A percentile compares a stretch with the other conserved stretches of the same genome.
These are phyloP conservation scores for Colletotrichum eremochloae DNA, from an alignment of 2,329 filamentous ascomycete genomes.

Conservation along the genomic window DNA sequence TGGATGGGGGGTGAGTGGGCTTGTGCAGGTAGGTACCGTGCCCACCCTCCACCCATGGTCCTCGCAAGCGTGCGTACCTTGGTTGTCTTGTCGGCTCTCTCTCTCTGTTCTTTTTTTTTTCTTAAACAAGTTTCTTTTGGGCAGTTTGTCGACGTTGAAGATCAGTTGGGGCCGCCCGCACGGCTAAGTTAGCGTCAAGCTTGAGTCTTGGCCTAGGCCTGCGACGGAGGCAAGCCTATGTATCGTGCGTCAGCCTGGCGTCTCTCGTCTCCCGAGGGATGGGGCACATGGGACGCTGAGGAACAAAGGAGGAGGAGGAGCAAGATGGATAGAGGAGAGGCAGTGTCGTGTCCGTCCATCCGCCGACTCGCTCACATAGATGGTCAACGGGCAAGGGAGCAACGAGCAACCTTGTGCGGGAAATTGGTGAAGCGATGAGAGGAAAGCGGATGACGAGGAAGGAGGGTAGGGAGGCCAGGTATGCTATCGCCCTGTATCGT, in stretches of 20 bases:
- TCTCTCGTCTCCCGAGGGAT: slow-evolving; percentile 36
- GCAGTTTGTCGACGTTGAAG: slow-evolving; percentile 37
- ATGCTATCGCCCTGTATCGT: neutral
- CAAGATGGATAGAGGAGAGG: neutral
- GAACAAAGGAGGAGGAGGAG: slow-evolving; percentile 33
- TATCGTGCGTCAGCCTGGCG: slow-evolving; percentile 38
- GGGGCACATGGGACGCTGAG: slow-evolving; percentile 15
- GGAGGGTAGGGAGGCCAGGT: neutral
- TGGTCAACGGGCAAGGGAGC: slow-evolving; percentile 19
- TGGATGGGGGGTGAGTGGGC: neutral
- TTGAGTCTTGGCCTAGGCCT: slow-evolving; percentile 20
- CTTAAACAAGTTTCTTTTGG: slow-evolving; percentile 12
- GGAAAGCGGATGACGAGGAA: neutral
- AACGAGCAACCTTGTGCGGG: neutral
- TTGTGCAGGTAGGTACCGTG: slow-evolving; percentile 2
- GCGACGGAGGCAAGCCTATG: slow-evolving; percentile 39
- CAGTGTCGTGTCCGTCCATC: neutral
- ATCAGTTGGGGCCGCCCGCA: slow-evolving; percentile 34
- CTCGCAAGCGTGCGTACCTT: slow-evolving; percentile 33
- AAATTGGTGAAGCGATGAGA: neutral
- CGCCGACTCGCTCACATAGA: neutral
- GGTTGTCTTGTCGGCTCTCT: slow-evolving; percentile 9
- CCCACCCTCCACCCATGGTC: slow-evolving; percentile 17
- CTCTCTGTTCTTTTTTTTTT: neutral
- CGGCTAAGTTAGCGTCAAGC: slow-evolving; percentile 29